Conservation (phyloP, 1,284 basidiomycete genomes). For the Sporisorium exsertum region DNA sequence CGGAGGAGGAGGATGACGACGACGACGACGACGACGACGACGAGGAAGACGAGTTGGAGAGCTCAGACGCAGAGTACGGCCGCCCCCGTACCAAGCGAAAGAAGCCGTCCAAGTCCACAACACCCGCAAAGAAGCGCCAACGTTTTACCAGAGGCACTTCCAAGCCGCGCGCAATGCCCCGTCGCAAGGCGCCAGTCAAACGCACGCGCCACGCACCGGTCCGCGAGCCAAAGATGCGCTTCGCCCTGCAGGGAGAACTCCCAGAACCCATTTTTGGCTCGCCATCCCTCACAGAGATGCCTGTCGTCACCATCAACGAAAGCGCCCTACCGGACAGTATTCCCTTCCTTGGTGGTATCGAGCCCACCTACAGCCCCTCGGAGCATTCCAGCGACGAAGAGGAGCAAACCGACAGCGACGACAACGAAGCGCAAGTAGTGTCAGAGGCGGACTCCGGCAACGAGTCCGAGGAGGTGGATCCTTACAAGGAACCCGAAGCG, state of each 20-base stretch:
- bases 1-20: slow-evolving; percentile 1
- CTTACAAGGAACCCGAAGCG: slow-evolving; percentile 24
- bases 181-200: slow-evolving; percentile 8
- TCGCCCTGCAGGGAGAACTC: slow-evolving; percentile 33
- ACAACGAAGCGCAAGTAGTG: slow-evolving; percentile 1
- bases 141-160: slow-evolving; percentile 9
- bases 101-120: slow-evolving; percentile 6
- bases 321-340: background rate
- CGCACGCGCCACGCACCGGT: background rate
- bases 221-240: slow-evolving; percentile 29
- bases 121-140: slow-evolving; percentile 24
- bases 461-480: slow-evolving; percentile 12
- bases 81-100: slow-evolving; percentile 11
- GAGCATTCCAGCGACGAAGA: slow-evolving; percentile 19
- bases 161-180: slow-evolving; percentile 5
- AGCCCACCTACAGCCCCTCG: slow-evolving; percentile 10
- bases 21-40: slow-evolving; percentile 13
- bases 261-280: slow-evolving; percentile 22
- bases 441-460: slow-evolving; percentile 14
- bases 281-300: slow-evolving; percentile 3
- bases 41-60: slow-evolving; percentile 28
- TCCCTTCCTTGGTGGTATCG: slow-evolving; percentile 27
- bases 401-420: slow-evolving; percentile 1
- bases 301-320: slow-evolving; percentile 18
- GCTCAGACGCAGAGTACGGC: slow-evolving; percentile 21